A percentile compares a stretch with the other conserved stretches of the same genome.
Conservation (phyloP, 2,329 filamentous ascomycete species). For the Phoma sp. region DNA sequence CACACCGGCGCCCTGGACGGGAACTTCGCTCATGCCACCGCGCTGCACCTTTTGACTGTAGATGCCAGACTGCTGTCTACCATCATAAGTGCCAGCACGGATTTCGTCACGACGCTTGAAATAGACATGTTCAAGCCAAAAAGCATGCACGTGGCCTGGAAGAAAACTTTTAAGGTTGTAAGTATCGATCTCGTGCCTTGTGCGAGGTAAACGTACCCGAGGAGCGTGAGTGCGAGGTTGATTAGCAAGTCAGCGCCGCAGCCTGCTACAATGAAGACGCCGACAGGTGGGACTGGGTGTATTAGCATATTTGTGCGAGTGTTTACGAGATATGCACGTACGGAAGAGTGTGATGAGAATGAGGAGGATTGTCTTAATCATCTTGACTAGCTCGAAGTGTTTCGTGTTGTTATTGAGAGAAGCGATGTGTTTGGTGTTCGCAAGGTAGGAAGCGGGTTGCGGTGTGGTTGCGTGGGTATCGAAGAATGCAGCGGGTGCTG, state of each 20-base stretch:
- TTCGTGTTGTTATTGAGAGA: not conserved
- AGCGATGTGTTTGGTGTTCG: not conserved
- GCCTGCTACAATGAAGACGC: slow-evolving; percentile 56
- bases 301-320: not conserved
- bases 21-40: slow-evolving; percentile 56
- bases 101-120: slow-evolving; percentile 73
- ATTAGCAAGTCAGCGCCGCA: slow-evolving; percentile 57
- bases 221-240: slow-evolving; percentile 55
- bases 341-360: slow-evolving; percentile 55
- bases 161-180: slow-evolving; percentile 60
- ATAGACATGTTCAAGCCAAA: slow-evolving; percentile 84
- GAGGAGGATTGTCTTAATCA: slow-evolving; percentile 47
- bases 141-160: slow-evolving; percentile 78
- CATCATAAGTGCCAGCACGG: slow-evolving; percentile 61
- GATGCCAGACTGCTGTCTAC: slow-evolving; percentile 67
- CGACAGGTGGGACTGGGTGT: slow-evolving; percentile 54
- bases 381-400: slow-evolving; percentile 7
- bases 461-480: not conserved
- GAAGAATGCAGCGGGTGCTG: slow-evolving; percentile 5
- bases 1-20: not conserved
- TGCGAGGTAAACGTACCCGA: slow-evolving; percentile 42
- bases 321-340: slow-evolving; percentile 22
- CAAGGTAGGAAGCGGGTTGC: not conserved
- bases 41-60: slow-evolving; percentile 76
- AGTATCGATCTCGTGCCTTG: not conserved